A percentile compares a stretch with the other conserved stretches of the same genome.
These are phyloP conservation scores for Trypanosoma conorhini DNA, from an alignment of 208 protist species.

Conservation along the genomic window DNA sequence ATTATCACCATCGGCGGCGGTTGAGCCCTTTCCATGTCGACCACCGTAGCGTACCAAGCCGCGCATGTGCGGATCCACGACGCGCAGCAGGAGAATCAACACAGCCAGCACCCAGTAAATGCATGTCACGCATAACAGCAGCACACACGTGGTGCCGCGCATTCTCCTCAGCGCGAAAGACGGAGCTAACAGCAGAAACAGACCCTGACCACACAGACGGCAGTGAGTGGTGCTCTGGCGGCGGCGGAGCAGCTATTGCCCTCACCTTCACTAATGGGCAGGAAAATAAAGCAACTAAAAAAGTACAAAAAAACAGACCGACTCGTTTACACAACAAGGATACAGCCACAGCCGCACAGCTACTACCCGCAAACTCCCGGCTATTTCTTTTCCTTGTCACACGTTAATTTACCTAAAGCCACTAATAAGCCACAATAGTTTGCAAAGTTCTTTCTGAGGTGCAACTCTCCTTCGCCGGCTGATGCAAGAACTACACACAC, in stretches of 20 bases:
- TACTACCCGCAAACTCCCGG: not conserved
- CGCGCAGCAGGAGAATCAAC: slow-evolving; percentile 40
- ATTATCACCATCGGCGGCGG: not conserved
- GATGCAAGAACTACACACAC: not conserved
- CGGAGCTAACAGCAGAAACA: not conserved
- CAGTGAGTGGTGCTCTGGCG: not conserved
- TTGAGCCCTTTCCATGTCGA: slow-evolving; percentile 10
- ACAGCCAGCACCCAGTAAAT: slow-evolving; percentile 59
- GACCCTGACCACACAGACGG: not conserved
- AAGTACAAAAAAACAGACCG: slow-evolving; percentile 10
- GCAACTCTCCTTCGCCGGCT: too few relatives aligned
- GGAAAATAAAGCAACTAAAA: slow-evolving; percentile 17
- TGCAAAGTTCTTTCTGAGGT: too few relatives aligned
- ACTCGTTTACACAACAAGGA: not conserved
- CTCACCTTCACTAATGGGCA: not conserved
- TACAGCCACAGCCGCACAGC: not conserved
- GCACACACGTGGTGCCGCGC: not conserved
- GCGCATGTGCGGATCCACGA: slow-evolving; percentile 30
- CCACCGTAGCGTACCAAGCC: slow-evolving; percentile 51
- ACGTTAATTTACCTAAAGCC: too few relatives aligned
- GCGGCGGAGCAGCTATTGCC: not conserved
- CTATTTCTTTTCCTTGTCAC: not conserved
- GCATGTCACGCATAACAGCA: slow-evolving; percentile 18
- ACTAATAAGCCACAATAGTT: too few relatives aligned
- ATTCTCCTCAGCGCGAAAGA: not conserved